Percentiles rank a stretch among this genome's conserved stretches.
Evolutionary conservation across 78 protist species (phyloP).

Genomic region (Dictyostelium intermedium): DNA sequence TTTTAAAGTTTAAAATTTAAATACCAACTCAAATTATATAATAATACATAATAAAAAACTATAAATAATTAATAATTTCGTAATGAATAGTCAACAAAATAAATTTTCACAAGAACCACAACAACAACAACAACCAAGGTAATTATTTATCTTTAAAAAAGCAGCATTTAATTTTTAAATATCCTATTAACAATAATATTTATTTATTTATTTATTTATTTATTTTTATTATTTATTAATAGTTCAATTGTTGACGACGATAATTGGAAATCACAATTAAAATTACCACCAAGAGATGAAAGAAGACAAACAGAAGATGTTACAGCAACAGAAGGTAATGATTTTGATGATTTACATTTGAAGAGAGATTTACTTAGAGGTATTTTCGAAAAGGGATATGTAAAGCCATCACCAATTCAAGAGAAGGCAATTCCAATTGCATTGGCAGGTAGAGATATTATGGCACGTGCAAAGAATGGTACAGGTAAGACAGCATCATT

Average conservation of each 20-base stretch:
- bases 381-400: constrained; percentile 97
- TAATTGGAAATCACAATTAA: constrained; percentile 70
- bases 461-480: constrained; percentile 89
- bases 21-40: neutral
- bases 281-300: constrained; percentile 79
- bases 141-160: neutral
- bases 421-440: constrained; percentile 35
- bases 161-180: neutral
- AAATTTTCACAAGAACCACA: neutral
- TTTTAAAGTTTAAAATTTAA: neutral
- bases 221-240: neutral
- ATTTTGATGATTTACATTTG: constrained; percentile 95
- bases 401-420: constrained; percentile 59
- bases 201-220: neutral
- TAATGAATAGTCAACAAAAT: neutral
- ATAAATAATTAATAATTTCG: too few species aligned
- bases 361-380: constrained; percentile 98
- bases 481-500: constrained; percentile 95
- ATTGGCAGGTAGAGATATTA: constrained; percentile 35
- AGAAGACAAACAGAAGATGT: constrained; percentile 94
- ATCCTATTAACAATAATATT: neutral
- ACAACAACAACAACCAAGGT: neutral
- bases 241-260: constrained; percentile 78
- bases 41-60: too few species aligned
- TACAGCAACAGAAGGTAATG: constrained; percentile 91